Conservation (phyloP, 768 basidiomycete species). For the Plicaturopsis crispa region DNA sequence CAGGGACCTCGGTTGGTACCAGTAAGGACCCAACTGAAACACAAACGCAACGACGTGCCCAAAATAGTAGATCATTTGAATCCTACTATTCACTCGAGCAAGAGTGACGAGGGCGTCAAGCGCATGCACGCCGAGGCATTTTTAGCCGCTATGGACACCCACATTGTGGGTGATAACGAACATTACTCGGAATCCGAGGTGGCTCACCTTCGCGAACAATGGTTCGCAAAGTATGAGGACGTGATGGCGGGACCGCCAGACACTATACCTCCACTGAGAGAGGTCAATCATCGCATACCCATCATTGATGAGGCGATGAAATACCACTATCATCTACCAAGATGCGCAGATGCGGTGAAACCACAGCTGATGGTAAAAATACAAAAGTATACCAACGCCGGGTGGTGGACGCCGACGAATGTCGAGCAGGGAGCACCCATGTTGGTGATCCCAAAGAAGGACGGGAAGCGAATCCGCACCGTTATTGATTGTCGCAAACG, state of each 20-base stretch:
- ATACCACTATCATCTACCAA: constrained; percentile 22
- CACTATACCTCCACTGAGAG: constrained; percentile 26
- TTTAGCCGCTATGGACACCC: too few relatives aligned
- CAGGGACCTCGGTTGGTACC: too few relatives aligned
- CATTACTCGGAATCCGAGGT: too few relatives aligned
- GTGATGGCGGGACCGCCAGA: constrained; percentile 11
- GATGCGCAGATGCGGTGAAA: constrained; percentile 23
- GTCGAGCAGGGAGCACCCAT: constrained; percentile 14
- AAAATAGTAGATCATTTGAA: not conserved
- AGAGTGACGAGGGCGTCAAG: too few relatives aligned
- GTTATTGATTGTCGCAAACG: constrained; percentile 25
- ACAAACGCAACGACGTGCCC: not conserved
- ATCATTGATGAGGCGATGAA: constrained; percentile 24
- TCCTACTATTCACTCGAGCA: not conserved
- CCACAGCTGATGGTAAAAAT: constrained; percentile 24
- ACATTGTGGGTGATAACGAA: too few relatives aligned
- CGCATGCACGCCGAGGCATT: too few relatives aligned
- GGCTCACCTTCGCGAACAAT: constrained; percentile 1
- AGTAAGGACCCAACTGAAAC: too few relatives aligned
- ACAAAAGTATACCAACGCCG: constrained; percentile 18
- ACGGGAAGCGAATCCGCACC: constrained; percentile 23
- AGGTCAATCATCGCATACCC: constrained; percentile 33
- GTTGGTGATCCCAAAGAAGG: constrained; percentile 23
- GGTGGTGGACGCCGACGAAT: constrained; percentile 36
- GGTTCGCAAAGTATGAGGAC: constrained; percentile 18